Evolutionary conservation across 208 protist species (phyloP), one percentile per base, ranked within the genome.

Genomic region (Wallacemonas sp.): DNA sequence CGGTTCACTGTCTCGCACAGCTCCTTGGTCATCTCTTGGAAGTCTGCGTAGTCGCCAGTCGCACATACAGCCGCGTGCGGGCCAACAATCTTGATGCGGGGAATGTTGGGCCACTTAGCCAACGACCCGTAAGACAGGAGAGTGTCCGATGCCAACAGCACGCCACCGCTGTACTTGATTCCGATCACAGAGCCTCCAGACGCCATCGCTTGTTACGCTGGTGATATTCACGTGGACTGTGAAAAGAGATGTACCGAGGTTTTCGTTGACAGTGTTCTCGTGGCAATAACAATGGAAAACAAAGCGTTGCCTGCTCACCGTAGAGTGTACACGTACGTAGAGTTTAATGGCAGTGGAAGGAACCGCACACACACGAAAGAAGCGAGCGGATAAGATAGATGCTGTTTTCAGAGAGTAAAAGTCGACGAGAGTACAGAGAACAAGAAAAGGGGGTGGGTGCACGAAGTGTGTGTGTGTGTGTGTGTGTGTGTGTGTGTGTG

Each of bases 41-140:
- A 99, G 75, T 99, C 98, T 30, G 94, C 96, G 65, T 96, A 97
- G 81, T 99, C 97, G 33, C 98, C 98, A 17, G 89, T 91, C 9
- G 83, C 94, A 38, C 94, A 98, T 26, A 99, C 57, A 24, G 95
- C 72, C 9, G 94, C 94, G 70, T 92, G 61, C n/a, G 76, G 45
- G 45, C 96, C 96, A 36, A 98, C 60, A 15, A 89, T 69, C 44
- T 89, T 79, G 15, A 99, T 82, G 37, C 98, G 91, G 22, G 87
- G 80, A 37, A 98, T 89, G 39, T 85, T 88, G 10, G 91, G 89
- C 87, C 97, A 99, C 63, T 98, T 97, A 12, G 97, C 97, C 27
- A 99, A 70, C 9, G 91, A 98, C 30, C 98, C 98, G 73, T 99
- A 99, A 39, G 97, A 98, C n/a, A 92, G 81, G 33, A 99, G 85